phyloP scores from a whole-genome alignment of 2,329 filamentous ascomycete species.

The Penicillium sp. region DNA sequence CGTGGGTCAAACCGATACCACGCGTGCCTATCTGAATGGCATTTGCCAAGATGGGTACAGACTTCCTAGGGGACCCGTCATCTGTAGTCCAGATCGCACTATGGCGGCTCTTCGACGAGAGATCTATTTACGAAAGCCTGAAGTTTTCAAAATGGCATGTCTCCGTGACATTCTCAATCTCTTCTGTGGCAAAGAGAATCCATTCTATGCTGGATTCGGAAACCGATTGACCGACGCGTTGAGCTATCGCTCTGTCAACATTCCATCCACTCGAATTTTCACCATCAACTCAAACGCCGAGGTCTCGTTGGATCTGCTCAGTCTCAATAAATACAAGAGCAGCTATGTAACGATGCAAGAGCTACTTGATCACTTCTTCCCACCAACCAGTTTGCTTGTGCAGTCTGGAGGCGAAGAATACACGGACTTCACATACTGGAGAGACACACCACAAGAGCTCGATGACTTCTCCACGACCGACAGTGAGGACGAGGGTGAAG shows the following conservation, averaged over 20 bases:
- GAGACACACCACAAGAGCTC: conserved; percentile 78
- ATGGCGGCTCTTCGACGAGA: conserved; percentile 91
- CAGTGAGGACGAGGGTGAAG: conserved; percentile 54
- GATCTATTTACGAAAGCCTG: conserved; percentile 91
- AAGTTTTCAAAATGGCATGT: conserved; percentile 99
- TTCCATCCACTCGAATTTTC: conserved; percentile 91
- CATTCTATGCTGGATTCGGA: conserved; percentile 96
- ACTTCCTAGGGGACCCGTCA: conserved; percentile 86
- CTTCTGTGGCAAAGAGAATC: conserved; percentile 73
- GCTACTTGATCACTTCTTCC: conserved; percentile 97
- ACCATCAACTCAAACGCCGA: conserved; percentile 98
- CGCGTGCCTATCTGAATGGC: conserved; percentile 83
- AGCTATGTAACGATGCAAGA: conserved; percentile 97
- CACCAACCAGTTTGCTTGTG: conserved; percentile 81
- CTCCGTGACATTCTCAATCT: conserved; percentile 89
- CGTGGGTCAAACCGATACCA: conserved; percentile 90
- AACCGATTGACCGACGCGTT: conserved; percentile 95
- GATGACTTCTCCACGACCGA: conserved; percentile 89
- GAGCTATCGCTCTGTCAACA: conserved; percentile 93
- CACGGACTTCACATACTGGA: conserved; percentile 97
- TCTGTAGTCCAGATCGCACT: conserved; percentile 90
- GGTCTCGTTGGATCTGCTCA: conserved; percentile 85
- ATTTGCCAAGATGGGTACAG: conserved; percentile 85
- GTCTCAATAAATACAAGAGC: conserved; percentile 91
- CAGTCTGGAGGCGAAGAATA: conserved; percentile 90